Base-by-base conservation (phyloP, 352 stramenopile species). In the Peronospora belbahrii region DNA sequence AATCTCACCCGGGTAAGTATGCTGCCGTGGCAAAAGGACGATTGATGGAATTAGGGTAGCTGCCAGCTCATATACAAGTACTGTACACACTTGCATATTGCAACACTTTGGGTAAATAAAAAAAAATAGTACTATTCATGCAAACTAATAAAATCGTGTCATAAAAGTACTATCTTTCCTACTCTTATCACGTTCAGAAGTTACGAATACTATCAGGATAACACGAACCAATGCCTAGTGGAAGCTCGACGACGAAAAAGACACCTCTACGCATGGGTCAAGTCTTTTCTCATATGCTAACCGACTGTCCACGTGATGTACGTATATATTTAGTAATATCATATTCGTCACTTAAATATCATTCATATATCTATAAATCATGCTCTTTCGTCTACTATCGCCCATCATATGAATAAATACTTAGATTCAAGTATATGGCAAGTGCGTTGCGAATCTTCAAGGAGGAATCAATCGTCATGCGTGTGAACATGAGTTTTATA, bases 401-500 rank as follows among this genome's bases (percentile, higher is more conserved):
- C 23, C 4, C 9, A 7, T 7, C 8, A 33, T 28, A 6, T 22
- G 9, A 31, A 24, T 10, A 90, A 75, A 80, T 90, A 35, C 74
- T 31, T 10, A 90, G 79, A 80, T 90, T 37, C 74, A 85, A 62
- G 71, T 86, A 30, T 90, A 90, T 39, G 75, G 75, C 58, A 77
- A 79, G 18, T 90, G 79, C 37, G 79, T 90, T 24, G 75, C 79
- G 36, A 63, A 71, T 34, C 69, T 88, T 38, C 56, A 65, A 17
- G 75, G 79, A 20, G 65, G 62, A 24, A 57, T 87, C 11, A 60
- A 62, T 35, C 67, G 64, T 39, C 42, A 63, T 6, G 74, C 62
- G 17, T 90, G 79, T 52, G 74, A 83, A 19, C 61, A 67, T 34
- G 79, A 90, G 64, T 90, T 90, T 46, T 48, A 69, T 39, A 87